A percentile compares a stretch with the other conserved stretches of the same genome.
phyloP scores from a whole-genome alignment of 2,329 filamentous ascomycete species.

The Fusarium camptoceras region DNA sequence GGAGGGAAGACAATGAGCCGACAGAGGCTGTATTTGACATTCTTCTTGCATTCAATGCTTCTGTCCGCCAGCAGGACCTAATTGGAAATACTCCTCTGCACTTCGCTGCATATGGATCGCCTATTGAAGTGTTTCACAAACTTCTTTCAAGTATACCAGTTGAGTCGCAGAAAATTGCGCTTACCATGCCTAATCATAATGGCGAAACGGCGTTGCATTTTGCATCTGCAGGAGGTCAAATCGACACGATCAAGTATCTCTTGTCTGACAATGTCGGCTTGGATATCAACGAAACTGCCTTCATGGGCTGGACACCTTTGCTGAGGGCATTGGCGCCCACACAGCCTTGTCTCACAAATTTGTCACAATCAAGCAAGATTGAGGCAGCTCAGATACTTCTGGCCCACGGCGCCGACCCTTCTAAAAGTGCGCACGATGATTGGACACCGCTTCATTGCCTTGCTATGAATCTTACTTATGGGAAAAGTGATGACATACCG shows the following conservation, averaged over 20 bases:
- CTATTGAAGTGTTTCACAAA: background rate
- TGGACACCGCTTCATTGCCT: background rate
- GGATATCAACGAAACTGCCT: background rate
- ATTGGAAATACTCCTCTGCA: background rate
- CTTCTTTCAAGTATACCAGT: background rate
- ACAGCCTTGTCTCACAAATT: fast-evolving
- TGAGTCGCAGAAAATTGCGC: background rate
- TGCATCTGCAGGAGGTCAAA: background rate
- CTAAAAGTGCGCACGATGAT: background rate
- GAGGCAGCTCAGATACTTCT: background rate
- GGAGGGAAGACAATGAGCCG: background rate
- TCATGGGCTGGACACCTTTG: background rate
- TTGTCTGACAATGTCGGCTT: background rate
- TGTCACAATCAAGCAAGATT: background rate
- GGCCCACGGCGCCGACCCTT: background rate
- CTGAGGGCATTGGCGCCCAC: background rate
- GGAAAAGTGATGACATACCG: background rate
- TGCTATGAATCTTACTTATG: background rate
- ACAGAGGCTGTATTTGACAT: background rate
- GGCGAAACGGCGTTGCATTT: background rate
- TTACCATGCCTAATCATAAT: background rate
- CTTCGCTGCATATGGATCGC: background rate
- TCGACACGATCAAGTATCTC: background rate
- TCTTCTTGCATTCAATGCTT: background rate
- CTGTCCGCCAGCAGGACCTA: background rate